Conservation (phyloP, 1,284 basidiomycete genomes). For the Ganoderma lucidum region DNA sequence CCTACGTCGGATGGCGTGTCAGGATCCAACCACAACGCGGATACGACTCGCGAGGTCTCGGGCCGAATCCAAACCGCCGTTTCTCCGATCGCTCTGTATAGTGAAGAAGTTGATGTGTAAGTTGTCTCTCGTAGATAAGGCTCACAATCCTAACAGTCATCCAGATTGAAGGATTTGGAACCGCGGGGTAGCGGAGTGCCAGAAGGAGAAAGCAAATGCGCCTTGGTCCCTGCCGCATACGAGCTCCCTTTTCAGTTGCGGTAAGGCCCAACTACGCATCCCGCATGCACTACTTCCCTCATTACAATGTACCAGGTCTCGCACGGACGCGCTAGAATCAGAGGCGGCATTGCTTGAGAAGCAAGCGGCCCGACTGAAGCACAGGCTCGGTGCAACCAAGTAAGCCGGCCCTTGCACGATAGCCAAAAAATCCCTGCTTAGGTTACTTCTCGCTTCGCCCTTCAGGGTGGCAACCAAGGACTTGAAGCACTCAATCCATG, state of each 20-base stretch:
- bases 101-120: constrained; percentile 28
- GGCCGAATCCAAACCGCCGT: background rate
- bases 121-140: background rate
- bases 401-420: constrained; percentile 13
- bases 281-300: background rate
- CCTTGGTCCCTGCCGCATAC: background rate
- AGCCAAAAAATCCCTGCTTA: background rate
- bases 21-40: background rate
- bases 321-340: constrained; percentile 11
- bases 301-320: constrained; percentile 10
- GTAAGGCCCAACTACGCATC: background rate
- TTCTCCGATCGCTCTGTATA: constrained; percentile 28
- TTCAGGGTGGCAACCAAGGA: constrained; percentile 30
- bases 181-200: background rate
- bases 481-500: constrained; percentile 25
- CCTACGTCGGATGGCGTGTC: background rate
- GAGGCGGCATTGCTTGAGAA: constrained; percentile 35
- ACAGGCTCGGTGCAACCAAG: constrained; percentile 34
- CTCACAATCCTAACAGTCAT: background rate
- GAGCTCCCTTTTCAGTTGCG: constrained; percentile 22
- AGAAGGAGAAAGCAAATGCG: background rate
- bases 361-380: constrained; percentile 26
- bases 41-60: background rate
- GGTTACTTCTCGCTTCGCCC: background rate
- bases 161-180: background rate